Conservation (phyloP, 2,329 filamentous ascomycete genomes). For the Colletotrichum theobromicola region DNA sequence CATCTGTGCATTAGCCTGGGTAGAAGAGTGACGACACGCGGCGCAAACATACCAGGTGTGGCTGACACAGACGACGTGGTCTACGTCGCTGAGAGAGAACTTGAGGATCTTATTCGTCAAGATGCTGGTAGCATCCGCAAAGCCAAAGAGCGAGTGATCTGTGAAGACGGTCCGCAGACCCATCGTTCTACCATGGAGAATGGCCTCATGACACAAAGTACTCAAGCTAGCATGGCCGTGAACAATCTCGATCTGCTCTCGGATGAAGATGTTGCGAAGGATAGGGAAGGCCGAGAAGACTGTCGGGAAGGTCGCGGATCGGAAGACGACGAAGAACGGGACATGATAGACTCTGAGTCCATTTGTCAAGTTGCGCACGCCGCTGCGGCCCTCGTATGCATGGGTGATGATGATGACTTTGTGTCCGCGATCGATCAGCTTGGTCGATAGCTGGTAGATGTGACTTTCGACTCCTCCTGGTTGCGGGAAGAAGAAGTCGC, state of each 20-base stretch:
- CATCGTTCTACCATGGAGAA: conserved; percentile 95
- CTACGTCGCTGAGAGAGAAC: conserved; percentile 93
- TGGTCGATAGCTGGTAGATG: conserved; percentile 96
- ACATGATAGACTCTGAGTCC: conserved; percentile 98
- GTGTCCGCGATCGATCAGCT: conserved; percentile 95
- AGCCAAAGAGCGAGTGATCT: conserved; percentile 96
- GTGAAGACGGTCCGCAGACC: conserved; percentile 95
- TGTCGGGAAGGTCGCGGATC: conserved; percentile 90
- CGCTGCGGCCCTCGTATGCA: conserved; percentile 88
- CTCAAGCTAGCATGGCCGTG: conserved; percentile 96
- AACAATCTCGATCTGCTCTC: conserved; percentile 95
- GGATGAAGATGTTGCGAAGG: conserved; percentile 94
- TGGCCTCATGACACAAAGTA: conserved; percentile 91
- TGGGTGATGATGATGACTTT: conserved; percentile 99
- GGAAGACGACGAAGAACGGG: conserved; percentile 94
- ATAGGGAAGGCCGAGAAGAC: conserved; percentile 99
- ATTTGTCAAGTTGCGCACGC: conserved; percentile 94
- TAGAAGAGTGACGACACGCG: not conserved
- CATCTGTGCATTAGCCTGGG: conserved; percentile 20
- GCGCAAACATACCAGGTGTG: conserved; percentile 80
- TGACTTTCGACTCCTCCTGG: conserved; percentile 97
- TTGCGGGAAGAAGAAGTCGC: conserved; percentile 99
- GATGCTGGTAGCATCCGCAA: conserved; percentile 94
- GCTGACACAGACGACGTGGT: conserved; percentile 97
- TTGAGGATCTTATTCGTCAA: conserved; percentile 97